Evolutionary conservation across 345 rosid genomes (phyloP).

Genomic region (Eucalyptus urophylla): DNA sequence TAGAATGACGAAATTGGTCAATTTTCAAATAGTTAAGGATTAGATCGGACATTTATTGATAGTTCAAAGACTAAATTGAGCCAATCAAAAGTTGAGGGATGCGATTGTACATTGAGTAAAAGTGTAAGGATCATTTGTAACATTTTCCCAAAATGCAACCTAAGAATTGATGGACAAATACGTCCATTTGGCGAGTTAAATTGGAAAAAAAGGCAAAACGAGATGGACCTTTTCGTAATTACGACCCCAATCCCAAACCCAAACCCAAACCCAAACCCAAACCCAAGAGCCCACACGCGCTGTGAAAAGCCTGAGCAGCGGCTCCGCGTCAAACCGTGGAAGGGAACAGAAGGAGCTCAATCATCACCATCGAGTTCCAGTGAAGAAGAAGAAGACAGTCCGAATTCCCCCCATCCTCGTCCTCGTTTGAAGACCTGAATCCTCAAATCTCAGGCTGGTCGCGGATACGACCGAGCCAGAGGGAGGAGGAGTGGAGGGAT

Average conservation of each 20-base stretch:
- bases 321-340: neutral
- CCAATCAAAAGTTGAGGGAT: too few relatives aligned
- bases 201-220: neutral
- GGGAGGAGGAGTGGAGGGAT: conserved; percentile 1
- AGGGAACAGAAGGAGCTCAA: neutral
- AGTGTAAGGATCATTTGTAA: too few relatives aligned
- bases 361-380: neutral
- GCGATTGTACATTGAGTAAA: too few relatives aligned
- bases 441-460: neutral
- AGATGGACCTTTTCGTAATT: neutral
- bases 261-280: neutral
- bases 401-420: neutral
- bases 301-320: neutral
- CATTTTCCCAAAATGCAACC: too few relatives aligned
- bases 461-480: neutral
- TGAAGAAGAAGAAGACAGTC: neutral
- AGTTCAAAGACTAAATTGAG: too few relatives aligned
- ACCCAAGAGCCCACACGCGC: neutral
- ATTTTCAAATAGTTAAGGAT: too few relatives aligned
- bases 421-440: neutral
- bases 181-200: neutral
- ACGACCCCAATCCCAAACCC: neutral
- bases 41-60: too few relatives aligned
- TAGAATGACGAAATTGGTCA: too few relatives aligned
- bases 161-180: too few relatives aligned